These are phyloP conservation scores for Plantago major DNA, from an alignment of 257 asterid genomes.

Conservation along the genomic window DNA sequence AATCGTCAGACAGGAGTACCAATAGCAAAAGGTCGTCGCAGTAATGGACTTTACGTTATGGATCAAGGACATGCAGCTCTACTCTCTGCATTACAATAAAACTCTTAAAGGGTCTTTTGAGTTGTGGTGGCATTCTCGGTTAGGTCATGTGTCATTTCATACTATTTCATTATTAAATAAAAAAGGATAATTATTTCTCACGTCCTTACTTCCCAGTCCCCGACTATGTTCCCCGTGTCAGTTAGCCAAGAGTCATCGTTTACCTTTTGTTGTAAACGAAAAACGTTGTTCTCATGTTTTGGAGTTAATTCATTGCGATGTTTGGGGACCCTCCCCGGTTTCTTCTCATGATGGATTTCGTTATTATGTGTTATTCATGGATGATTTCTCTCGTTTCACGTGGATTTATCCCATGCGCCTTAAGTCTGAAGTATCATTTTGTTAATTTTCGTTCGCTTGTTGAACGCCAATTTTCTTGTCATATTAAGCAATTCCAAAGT, in stretches of 20 bases:
- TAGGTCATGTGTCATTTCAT: background rate
- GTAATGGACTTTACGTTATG: background rate
- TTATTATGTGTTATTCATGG: too few relatives aligned
- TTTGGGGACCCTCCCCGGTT: too few relatives aligned
- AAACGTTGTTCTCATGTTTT: too few relatives aligned
- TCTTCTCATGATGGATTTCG: too few relatives aligned
- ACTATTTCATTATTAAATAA: background rate
- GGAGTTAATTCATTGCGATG: too few relatives aligned
- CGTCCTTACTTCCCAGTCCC: slow-evolving; percentile 7
- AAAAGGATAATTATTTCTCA: background rate
- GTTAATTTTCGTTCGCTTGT: background rate
- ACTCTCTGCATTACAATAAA: background rate
- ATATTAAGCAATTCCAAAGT: slow-evolving; percentile 13
- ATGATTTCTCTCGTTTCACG: too few relatives aligned
- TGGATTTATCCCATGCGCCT: slow-evolving; percentile 1
- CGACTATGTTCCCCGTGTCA: too few relatives aligned
- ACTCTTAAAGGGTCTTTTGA: background rate
- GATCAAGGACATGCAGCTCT: background rate
- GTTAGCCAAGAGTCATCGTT: too few relatives aligned
- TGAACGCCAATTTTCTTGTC: slow-evolving; percentile 1
- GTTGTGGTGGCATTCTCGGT: too few relatives aligned
- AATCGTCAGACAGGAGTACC: background rate
- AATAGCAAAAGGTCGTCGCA: background rate
- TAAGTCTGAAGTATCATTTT: slow-evolving; percentile 6
- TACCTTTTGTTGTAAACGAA: too few relatives aligned